These are phyloP conservation scores for Aspergillus sp. DNA, from an alignment of 2,329 filamentous ascomycete genomes.

Conservation along the genomic window DNA sequence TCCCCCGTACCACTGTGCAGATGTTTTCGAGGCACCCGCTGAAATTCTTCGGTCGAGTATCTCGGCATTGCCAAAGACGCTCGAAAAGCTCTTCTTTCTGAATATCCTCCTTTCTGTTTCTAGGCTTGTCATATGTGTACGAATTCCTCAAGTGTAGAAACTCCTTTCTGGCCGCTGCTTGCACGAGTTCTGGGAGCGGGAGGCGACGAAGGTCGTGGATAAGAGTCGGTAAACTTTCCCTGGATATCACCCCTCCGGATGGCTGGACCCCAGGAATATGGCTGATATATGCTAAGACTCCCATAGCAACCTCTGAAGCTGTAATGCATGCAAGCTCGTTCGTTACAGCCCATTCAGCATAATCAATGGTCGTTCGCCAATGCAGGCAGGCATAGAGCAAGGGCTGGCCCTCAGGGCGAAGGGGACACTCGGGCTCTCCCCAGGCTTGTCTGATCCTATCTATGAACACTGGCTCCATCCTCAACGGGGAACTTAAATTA, in stretches of 20 bases:
- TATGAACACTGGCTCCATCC: neutral
- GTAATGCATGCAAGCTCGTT: slow-evolving; percentile 9
- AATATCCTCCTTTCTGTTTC: neutral
- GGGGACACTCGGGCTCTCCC: neutral
- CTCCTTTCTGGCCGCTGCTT: slow-evolving; percentile 2
- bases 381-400: slow-evolving; percentile 2
- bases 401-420: neutral
- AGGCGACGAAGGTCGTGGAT: neutral
- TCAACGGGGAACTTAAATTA: neutral
- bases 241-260: neutral
- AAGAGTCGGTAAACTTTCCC: neutral
- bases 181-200: neutral
- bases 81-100: neutral
- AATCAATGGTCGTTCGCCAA: slow-evolving; percentile 8
- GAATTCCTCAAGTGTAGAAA: neutral
- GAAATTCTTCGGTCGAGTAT: neutral
- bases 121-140: neutral
- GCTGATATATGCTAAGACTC: neutral
- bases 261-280: neutral
- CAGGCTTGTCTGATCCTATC: neutral
- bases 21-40: neutral
- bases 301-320: slow-evolving; percentile 1
- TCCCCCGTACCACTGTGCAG: neutral
- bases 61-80: neutral
- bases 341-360: neutral